These are phyloP conservation scores for Phytomonas francai DNA, from an alignment of 208 protist species.

Conservation along the genomic window DNA sequence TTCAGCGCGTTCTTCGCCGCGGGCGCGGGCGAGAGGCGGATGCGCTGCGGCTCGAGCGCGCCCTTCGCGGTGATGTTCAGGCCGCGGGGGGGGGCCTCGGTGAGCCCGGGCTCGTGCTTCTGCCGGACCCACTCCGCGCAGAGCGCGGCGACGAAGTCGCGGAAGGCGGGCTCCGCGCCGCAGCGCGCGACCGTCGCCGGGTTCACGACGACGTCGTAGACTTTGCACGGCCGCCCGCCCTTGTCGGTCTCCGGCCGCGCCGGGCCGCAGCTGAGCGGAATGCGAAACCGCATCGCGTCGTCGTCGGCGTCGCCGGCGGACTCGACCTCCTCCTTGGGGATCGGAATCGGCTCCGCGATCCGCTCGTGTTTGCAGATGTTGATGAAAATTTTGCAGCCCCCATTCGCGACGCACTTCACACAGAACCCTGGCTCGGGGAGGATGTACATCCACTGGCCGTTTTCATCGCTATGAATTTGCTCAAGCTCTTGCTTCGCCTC, in stretches of 20 bases:
- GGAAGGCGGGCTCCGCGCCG: constrained; percentile 69
- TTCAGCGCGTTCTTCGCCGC: constrained; percentile 66
- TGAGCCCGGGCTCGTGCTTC: constrained; percentile 85
- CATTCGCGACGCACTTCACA: constrained; percentile 63
- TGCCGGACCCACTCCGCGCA: constrained; percentile 89
- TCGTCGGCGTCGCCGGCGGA: constrained; percentile 11
- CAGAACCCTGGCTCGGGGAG: constrained; percentile 77
- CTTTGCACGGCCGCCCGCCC: constrained; percentile 73
- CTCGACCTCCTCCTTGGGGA: constrained; percentile 16
- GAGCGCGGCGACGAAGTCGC: constrained; percentile 76
- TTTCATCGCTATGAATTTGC: constrained; percentile 77
- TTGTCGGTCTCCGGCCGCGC: constrained; percentile 80
- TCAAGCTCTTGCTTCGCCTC: constrained; percentile 60
- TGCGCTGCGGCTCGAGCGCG: constrained; percentile 76
- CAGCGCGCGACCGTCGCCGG: constrained; percentile 66
- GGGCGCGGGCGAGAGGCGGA: constrained; percentile 47
- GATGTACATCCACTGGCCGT: constrained; percentile 87
- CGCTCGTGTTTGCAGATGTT: constrained; percentile 83
- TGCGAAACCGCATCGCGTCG: constrained; percentile 69
- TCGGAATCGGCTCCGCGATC: constrained; percentile 83
- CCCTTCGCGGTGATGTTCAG: constrained; percentile 87
- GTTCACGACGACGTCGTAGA: constrained; percentile 90
- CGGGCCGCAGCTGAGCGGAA: constrained; percentile 85
- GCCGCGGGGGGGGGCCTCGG: constrained; percentile 77
- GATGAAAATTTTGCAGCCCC: constrained; percentile 82